phyloP scores from a whole-genome alignment of 768 basidiomycete species.

The Auriscalpium vulgare region DNA sequence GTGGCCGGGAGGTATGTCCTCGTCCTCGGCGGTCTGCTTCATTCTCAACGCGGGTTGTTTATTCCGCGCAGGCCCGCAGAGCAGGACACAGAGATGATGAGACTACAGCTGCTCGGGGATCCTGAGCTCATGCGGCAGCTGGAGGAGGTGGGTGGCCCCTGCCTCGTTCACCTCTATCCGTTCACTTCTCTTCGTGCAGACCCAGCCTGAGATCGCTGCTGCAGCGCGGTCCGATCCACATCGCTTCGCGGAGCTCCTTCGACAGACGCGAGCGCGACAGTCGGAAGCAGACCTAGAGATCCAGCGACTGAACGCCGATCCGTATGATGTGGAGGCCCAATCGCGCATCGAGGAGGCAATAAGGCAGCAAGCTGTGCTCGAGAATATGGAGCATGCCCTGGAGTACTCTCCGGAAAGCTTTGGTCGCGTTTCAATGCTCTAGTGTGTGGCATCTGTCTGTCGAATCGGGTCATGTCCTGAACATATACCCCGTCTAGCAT shows the following conservation, averaged over 20 bases:
- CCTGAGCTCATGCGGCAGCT: conserved; percentile 72
- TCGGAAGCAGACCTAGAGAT: conserved; percentile 53
- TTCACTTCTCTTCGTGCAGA: conserved; percentile 30
- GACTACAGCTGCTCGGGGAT: conserved; percentile 80
- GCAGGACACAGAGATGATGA: conserved; percentile 86
- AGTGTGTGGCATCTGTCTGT: conserved; percentile 46
- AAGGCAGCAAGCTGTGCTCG: conserved; percentile 77
- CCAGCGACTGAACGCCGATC: conserved; percentile 71
- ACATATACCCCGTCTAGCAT: conserved; percentile 41
- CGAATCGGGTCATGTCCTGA: background rate
- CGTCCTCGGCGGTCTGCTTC: background rate
- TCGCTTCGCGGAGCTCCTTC: conserved; percentile 68
- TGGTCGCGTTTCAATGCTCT: conserved; percentile 93
- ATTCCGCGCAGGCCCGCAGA: conserved; percentile 46
- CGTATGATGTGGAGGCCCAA: conserved; percentile 90
- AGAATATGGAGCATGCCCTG: conserved; percentile 90
- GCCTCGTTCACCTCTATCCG: background rate
- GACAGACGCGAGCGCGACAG: conserved; percentile 52
- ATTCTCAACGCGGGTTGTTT: conserved; percentile 1
- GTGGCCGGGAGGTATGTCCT: conserved; percentile 35
- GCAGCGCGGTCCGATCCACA: conserved; percentile 63
- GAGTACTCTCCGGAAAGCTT: conserved; percentile 93
- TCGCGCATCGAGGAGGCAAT: conserved; percentile 90
- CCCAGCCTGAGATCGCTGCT: conserved; percentile 72
- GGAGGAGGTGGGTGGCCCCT: conserved; percentile 41